Percentiles rank a stretch among this genome's conserved stretches.
phyloP scores from a whole-genome alignment of 345 rosid species.

The Heritiera littoralis region DNA sequence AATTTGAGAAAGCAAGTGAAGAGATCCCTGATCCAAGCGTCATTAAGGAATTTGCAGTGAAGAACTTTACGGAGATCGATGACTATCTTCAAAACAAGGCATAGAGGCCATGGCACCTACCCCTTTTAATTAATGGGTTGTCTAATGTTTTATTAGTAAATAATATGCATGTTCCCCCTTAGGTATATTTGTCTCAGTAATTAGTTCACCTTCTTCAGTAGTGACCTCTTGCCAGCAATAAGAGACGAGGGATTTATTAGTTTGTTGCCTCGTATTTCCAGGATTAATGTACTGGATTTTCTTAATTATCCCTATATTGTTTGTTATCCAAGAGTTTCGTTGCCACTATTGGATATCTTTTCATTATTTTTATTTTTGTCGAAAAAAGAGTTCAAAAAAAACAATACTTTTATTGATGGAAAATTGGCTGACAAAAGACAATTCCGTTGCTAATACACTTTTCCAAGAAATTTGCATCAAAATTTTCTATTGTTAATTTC shows the following conservation, averaged over 20 bases:
- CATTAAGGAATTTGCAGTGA: constrained; percentile 72
- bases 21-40: constrained; percentile 67
- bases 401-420: too few relatives aligned
- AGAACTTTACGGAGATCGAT: constrained; percentile 79
- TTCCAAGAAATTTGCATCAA: too few relatives aligned
- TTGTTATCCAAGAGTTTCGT: neutral
- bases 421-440: too few relatives aligned
- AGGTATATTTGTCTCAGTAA: neutral
- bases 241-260: neutral
- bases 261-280: neutral
- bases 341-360: neutral
- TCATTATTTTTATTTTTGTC: too few relatives aligned
- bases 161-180: constrained; percentile 3
- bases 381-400: too few relatives aligned
- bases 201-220: neutral
- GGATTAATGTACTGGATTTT: neutral
- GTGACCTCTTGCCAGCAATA: neutral
- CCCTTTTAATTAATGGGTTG: neutral
- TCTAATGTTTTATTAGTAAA: neutral
- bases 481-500: too few relatives aligned
- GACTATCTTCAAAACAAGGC: constrained; percentile 44
- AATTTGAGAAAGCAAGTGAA: constrained; percentile 66
- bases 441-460: too few relatives aligned
- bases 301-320: neutral
- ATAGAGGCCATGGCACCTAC: constrained; percentile 11